These are phyloP conservation scores for Chlamydomonas schloesseri DNA, from an alignment of 139 green algal genomes.

Conservation along the genomic window DNA sequence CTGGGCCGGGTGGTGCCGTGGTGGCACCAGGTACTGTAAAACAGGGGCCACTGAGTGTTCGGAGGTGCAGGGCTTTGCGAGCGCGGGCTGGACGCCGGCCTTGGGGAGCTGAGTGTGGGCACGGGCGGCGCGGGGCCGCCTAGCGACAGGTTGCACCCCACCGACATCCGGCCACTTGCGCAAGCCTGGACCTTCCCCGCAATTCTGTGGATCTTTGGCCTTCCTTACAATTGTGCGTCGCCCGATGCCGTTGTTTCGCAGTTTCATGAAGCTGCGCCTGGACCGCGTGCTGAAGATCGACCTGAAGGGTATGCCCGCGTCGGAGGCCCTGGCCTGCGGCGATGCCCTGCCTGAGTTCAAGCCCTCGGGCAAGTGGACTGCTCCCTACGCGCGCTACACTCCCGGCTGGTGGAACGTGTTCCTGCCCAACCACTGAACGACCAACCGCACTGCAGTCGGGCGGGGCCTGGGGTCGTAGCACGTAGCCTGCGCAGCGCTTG, in stretches of 20 bases:
- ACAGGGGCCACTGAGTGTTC: too few species aligned
- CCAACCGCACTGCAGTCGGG: neutral
- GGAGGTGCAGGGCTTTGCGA: too few species aligned
- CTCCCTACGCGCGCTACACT: conserved; percentile 85
- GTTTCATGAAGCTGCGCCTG: conserved; percentile 95
- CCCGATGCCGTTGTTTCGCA: conserved; percentile 45
- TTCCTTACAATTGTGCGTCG: neutral
- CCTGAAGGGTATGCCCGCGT: conserved; percentile 64
- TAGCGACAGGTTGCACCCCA: too few species aligned
- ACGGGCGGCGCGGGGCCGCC: too few species aligned
- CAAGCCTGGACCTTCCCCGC: neutral
- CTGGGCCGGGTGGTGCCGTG: too few species aligned
- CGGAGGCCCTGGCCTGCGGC: conserved; percentile 71
- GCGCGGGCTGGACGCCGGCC: too few species aligned
- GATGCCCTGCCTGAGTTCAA: conserved; percentile 79
- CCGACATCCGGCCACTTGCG: too few species aligned
- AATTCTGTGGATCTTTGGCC: neutral
- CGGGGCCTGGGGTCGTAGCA: too few species aligned
- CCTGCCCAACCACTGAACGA: conserved; percentile 54
- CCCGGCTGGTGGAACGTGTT: conserved; percentile 78
- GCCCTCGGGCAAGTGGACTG: conserved; percentile 81
- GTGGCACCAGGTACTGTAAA: too few species aligned
- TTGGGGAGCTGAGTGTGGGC: too few species aligned
- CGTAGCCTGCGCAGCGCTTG: too few species aligned
- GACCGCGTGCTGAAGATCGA: conserved; percentile 89